These are phyloP conservation scores for Trichoderma sp. DNA, from an alignment of 2,329 filamentous ascomycete species.

Conservation along the genomic window DNA sequence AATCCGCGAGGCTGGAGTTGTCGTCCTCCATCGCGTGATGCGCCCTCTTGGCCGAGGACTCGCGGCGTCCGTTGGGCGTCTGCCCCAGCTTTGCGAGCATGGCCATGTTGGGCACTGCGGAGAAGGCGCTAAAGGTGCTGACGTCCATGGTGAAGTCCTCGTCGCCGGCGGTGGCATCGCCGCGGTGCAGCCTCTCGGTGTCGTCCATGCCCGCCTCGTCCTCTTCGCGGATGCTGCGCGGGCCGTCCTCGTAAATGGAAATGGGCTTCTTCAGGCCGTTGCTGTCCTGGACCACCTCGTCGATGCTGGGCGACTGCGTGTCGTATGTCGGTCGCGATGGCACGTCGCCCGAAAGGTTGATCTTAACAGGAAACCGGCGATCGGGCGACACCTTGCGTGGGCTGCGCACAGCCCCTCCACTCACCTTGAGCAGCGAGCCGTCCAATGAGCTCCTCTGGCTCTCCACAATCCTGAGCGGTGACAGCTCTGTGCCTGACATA, in stretches of 20 bases:
- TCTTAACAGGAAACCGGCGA: constrained; percentile 61
- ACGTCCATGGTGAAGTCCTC: constrained; percentile 64
- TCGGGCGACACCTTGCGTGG: constrained; percentile 51
- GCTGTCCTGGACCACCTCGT: constrained; percentile 55
- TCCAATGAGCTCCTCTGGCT: constrained; percentile 31
- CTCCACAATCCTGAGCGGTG: constrained; percentile 56
- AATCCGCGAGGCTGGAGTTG: constrained; percentile 80
- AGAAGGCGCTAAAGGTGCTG: constrained; percentile 86
- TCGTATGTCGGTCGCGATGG: constrained; percentile 30
- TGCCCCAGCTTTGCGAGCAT: constrained; percentile 73
- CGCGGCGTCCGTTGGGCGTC: constrained; percentile 46
- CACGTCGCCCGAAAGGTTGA: constrained; percentile 39
- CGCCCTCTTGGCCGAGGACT: constrained; percentile 37
- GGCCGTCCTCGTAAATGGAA: constrained; percentile 60
- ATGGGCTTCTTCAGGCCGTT: constrained; percentile 58
- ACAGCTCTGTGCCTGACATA: constrained; percentile 56
- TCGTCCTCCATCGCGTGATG: constrained; percentile 38
- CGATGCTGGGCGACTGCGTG: constrained; percentile 45
- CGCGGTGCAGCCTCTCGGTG: constrained; percentile 22
- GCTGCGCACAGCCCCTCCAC: constrained; percentile 37
- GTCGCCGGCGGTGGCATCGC: constrained; percentile 44
- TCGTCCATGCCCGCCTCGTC: constrained; percentile 32
- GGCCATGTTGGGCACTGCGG: constrained; percentile 83
- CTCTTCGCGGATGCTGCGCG: constrained; percentile 30
- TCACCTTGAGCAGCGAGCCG: constrained; percentile 25